Conservation (phyloP, 2,329 filamentous ascomycete species). For the Aspergillus sergii region DNA sequence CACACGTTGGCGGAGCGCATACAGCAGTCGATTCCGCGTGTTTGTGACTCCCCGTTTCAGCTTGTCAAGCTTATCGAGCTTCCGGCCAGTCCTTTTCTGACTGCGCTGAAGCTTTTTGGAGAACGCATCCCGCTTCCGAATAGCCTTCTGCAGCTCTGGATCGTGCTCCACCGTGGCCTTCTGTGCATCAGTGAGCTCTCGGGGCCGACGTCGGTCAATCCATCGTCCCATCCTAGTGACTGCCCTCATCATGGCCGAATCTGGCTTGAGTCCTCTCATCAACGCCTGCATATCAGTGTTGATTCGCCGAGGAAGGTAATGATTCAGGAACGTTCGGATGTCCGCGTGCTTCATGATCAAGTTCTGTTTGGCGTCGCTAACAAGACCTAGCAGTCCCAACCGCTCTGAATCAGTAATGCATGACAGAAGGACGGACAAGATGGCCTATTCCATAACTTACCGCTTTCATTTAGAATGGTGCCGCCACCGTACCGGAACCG, state of each 20-base stretch:
- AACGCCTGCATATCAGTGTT: conserved; percentile 1
- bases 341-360: conserved; percentile 8
- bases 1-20: neutral
- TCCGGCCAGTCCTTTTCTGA: no score
- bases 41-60: neutral
- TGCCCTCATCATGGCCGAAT: neutral
- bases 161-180: neutral
- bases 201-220: neutral
- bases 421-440: no score
- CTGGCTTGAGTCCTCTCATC: neutral
- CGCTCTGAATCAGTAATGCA: no score
- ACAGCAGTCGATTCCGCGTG: neutral
- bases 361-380: conserved; percentile 2
- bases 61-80: no score
- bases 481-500: neutral
- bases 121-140: neutral
- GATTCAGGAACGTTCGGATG: conserved; percentile 5
- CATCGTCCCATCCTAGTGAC: neutral
- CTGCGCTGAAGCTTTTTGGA: neutral
- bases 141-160: neutral
- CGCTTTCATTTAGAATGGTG: conserved; percentile 2
- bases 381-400: neutral
- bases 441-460: neutral
- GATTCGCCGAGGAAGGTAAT: conserved; percentile 2
- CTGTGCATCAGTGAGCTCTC: neutral